phyloP scores from a whole-genome alignment of 108 stramenopile genomes.

The Cylindrotheca closterium region DNA sequence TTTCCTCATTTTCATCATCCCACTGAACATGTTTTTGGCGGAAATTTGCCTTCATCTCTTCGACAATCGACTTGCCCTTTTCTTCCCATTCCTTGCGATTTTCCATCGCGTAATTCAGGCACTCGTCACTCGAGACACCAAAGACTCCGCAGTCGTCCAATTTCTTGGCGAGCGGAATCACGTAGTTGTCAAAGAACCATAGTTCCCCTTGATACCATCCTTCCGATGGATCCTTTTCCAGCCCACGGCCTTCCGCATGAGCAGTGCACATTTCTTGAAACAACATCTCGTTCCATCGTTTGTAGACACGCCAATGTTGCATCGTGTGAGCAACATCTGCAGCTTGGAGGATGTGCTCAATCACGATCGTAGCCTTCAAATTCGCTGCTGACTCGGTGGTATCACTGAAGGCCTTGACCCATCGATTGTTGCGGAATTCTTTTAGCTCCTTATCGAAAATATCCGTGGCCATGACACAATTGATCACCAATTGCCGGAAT shows the following conservation, averaged over 20 bases:
- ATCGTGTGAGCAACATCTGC: conserved; percentile 11
- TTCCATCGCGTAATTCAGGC: background rate
- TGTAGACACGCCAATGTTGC: conserved; percentile 12
- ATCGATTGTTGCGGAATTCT: conserved; percentile 15
- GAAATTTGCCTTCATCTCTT: conserved; percentile 1
- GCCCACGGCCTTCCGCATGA: background rate
- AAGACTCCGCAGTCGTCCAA: conserved; percentile 14
- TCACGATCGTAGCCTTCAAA: conserved; percentile 10
- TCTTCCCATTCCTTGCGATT: conserved; percentile 6
- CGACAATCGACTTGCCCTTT: conserved; percentile 1
- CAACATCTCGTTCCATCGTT: conserved; percentile 13
- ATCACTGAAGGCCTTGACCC: conserved; percentile 29
- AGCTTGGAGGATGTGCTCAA: conserved; percentile 4
- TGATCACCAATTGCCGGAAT: conserved; percentile 26
- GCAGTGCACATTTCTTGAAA: background rate
- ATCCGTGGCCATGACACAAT: conserved; percentile 27
- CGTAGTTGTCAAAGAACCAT: conserved; percentile 17
- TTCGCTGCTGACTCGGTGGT: conserved; percentile 5
- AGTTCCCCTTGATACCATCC: conserved; percentile 11
- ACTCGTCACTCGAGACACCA: conserved; percentile 9
- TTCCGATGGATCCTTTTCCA: background rate
- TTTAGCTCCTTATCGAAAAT: conserved; percentile 17
- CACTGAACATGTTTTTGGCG: too few species aligned
- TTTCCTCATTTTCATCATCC: too few species aligned
- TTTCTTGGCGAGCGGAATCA: conserved; percentile 12